Base-by-base conservation (phyloP, 2,329 filamentous ascomycete genomes). In the Nigrospora sphaerica region DNA sequence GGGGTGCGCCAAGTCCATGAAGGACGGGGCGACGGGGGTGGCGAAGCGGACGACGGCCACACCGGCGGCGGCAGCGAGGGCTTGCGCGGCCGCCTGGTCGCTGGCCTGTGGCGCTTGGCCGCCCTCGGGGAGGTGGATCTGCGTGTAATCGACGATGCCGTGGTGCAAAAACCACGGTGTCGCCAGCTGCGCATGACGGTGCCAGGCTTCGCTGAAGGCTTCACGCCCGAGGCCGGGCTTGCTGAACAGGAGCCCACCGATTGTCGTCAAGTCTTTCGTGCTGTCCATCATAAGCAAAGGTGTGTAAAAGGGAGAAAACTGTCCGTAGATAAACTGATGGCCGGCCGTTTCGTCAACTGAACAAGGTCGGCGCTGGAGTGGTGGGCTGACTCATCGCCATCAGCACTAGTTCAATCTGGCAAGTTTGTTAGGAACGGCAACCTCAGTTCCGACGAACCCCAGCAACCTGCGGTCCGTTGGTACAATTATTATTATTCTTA, bases 151-250 rank as follows among this genome's bases (percentile, higher is more conserved):
- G 42, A 45, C 47, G 41, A 47, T 31, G 16, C 51, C 49, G 16
- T 16, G 43, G 12, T 51, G 46, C 41, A 54, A 13, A 34, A 46
- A 52, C 51, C 52, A 54, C 13, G 52, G 49, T 23, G 44, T 13
- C 13, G 33, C 42, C 18, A 54, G 33, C 32, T 31, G 46, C 12
- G 49, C 51, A 19, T 54, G 51, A 6, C 44, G 44, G 35, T 50
- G 49, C 52, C 49, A 53, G 16, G 52, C 47, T 18, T 23, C 19
- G 35, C 47, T 28, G 51, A 53, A 53, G 34, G 50, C 49, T 13
- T 52, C 49, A 32, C 49, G 51, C 12, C 49, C 45, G 12, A 46
- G 34, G 32, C 43, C 51, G 9, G 46, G 47, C 19, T 38, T 46
- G 18, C 51, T 51, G 43, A 54, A 52, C 14, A 54, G 32, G 4